Evolutionary conservation across 75 land plant genomes (phyloP).

Genomic region (Gnetum montanum): DNA sequence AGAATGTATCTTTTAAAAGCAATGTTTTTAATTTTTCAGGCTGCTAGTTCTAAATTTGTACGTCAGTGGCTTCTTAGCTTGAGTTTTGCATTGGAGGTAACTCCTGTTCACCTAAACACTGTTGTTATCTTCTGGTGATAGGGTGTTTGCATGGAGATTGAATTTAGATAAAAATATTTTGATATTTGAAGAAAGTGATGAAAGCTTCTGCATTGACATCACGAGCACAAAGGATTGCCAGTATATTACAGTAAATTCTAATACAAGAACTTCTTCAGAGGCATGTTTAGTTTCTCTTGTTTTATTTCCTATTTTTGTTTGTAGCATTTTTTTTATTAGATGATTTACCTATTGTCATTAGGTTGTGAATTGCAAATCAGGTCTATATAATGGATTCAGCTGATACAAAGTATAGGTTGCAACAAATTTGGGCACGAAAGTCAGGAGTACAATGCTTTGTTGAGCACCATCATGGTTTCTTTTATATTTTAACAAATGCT

Average conservation of each 20-base stretch:
- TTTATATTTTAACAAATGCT: slow-evolving; percentile 88
- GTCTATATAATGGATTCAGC: slow-evolving; percentile 72
- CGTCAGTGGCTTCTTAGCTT: no score
- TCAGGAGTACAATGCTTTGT: slow-evolving; percentile 78
- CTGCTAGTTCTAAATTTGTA: no score
- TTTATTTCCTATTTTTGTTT: not conserved
- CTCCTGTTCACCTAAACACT: no score
- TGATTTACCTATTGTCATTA: not conserved
- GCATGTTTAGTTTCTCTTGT: slow-evolving; percentile 22
- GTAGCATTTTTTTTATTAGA: not conserved
- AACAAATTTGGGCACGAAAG: slow-evolving; percentile 45
- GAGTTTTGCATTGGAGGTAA: no score
- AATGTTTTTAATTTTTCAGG: no score
- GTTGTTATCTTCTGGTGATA: slow-evolving; percentile 22
- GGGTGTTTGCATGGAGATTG: slow-evolving; percentile 53
- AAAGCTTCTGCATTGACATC: slow-evolving; percentile 73
- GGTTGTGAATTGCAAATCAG: slow-evolving; percentile 24
- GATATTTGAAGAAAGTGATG: slow-evolving; percentile 60
- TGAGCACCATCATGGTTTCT: slow-evolving; percentile 80
- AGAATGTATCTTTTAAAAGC: not conserved
- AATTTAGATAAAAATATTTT: slow-evolving; percentile 38
- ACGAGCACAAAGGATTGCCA: slow-evolving; percentile 90
- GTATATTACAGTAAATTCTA: slow-evolving; percentile 81
- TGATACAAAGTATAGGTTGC: slow-evolving; percentile 27
- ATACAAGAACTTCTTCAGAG: slow-evolving; percentile 95